Evolutionary conservation across 2,329 filamentous ascomycete genomes (phyloP).

Genomic region (Rhynchosporium secalis): DNA sequence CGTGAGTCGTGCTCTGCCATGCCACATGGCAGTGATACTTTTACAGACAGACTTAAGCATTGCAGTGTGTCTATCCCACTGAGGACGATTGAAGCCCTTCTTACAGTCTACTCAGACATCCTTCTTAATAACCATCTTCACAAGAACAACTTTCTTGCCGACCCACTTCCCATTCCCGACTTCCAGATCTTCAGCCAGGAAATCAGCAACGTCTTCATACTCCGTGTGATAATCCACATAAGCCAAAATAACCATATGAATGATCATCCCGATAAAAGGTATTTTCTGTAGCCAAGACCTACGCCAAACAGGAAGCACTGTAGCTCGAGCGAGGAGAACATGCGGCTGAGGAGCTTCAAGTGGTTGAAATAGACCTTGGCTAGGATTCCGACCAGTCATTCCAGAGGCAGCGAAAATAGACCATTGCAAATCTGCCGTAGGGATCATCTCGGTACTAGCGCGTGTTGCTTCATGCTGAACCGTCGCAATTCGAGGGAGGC

Average conservation of each 20-base stretch:
- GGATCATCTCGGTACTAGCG: slow-evolving; percentile 23
- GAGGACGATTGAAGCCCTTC: not conserved
- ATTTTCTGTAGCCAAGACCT: slow-evolving; percentile 22
- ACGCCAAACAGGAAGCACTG: slow-evolving; percentile 19
- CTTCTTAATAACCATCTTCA: slow-evolving; percentile 21
- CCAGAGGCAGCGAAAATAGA: slow-evolving; percentile 42
- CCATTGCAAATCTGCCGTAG: slow-evolving; percentile 39
- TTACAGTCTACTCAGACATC: slow-evolving; percentile 9
- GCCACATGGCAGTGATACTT: slow-evolving; percentile 6
- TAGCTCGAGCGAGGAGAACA: slow-evolving; percentile 22
- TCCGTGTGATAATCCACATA: slow-evolving; percentile 41
- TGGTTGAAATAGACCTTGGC: slow-evolving; percentile 40
- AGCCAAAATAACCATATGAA: slow-evolving; percentile 35
- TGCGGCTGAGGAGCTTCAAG: slow-evolving; percentile 36
- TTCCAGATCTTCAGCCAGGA: slow-evolving; percentile 44
- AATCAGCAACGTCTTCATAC: slow-evolving; percentile 46
- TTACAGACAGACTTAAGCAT: not conserved
- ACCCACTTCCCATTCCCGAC: slow-evolving; percentile 37
- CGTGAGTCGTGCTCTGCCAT: not conserved
- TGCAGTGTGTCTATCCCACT: not conserved
- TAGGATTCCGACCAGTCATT: slow-evolving; percentile 42
- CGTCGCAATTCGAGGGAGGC: slow-evolving; percentile 13
- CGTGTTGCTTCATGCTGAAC: slow-evolving; percentile 25
- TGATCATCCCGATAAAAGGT: slow-evolving; percentile 37
- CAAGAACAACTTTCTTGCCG: slow-evolving; percentile 42